Conservation (phyloP, 1,284 basidiomycete genomes). For the Trichosporon faecale region DNA sequence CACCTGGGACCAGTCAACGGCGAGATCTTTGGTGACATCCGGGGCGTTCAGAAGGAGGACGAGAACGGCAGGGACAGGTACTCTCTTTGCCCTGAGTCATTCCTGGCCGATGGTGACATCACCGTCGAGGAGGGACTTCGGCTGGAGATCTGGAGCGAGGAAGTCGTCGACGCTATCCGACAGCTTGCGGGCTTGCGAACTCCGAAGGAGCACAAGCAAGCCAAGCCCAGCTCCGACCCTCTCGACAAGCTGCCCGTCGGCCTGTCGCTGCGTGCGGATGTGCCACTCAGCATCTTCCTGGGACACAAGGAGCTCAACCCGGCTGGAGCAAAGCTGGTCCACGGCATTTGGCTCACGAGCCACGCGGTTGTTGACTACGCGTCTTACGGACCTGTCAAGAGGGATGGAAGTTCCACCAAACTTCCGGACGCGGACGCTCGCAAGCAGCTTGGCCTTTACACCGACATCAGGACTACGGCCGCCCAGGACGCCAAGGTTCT, state of each 20-base stretch:
- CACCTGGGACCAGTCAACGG: slow-evolving; percentile 33
- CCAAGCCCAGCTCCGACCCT: slow-evolving; percentile 25
- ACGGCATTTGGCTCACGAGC: slow-evolving; percentile 67
- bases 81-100: slow-evolving; percentile 48
- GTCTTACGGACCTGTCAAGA: slow-evolving; percentile 52
- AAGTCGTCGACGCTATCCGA: slow-evolving; percentile 60
- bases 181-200: slow-evolving; percentile 46
- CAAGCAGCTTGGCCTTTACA: slow-evolving; percentile 55
- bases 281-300: slow-evolving; percentile 66
- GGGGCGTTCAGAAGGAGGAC: slow-evolving; percentile 19
- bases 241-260: slow-evolving; percentile 60
- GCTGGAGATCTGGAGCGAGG: slow-evolving; percentile 69
- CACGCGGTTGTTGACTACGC: slow-evolving; percentile 63
- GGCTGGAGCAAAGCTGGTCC: slow-evolving; percentile 62
- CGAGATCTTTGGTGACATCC: slow-evolving; percentile 30
- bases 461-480: slow-evolving; percentile 63
- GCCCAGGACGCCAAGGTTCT: slow-evolving; percentile 56
- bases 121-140: slow-evolving; percentile 62
- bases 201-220: slow-evolving; percentile 10
- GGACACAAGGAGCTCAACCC: slow-evolving; percentile 76
- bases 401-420: slow-evolving; percentile 52
- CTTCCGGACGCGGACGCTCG: slow-evolving; percentile 55
- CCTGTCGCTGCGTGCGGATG: slow-evolving; percentile 59
- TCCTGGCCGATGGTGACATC: slow-evolving; percentile 58
- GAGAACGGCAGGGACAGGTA: slow-evolving; percentile 27